Conservation (phyloP, 2,329 filamentous ascomycete genomes). For the Diaporthe aspalathi region DNA sequence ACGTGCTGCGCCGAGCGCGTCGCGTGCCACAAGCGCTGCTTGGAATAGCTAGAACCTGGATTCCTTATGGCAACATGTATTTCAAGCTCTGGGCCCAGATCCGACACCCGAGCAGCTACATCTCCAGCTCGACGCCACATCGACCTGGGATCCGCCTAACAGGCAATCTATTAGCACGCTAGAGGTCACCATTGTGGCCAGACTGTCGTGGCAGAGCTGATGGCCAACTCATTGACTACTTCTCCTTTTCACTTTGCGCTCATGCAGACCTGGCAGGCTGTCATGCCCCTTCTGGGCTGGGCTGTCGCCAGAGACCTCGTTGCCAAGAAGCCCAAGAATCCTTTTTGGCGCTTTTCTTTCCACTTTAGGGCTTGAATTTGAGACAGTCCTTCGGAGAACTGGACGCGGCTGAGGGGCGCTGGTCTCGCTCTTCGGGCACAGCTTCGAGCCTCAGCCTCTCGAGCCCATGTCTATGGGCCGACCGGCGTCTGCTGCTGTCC, state of each 20-base stretch:
- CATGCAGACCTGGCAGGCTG: background rate
- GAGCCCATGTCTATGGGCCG: background rate
- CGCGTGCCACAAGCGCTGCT: background rate
- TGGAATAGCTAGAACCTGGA: background rate
- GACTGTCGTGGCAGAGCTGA: background rate
- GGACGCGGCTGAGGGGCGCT: constrained; percentile 2
- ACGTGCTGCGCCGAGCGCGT: too few species aligned
- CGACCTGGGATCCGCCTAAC: constrained; percentile 18
- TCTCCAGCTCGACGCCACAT: constrained; percentile 25
- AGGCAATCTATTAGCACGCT: constrained; percentile 23
- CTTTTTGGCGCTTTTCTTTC: background rate
- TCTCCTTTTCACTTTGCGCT: constrained; percentile 5
- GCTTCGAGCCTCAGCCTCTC: background rate
- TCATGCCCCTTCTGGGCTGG: background rate
- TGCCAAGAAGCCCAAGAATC: background rate
- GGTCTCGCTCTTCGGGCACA: background rate
- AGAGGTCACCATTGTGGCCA: constrained; percentile 12
- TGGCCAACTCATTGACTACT: background rate
- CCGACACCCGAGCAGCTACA: background rate
- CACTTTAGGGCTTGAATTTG: background rate
- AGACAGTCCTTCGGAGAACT: constrained; percentile 11
- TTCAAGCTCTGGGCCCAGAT: background rate
- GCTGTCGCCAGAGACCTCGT: background rate
- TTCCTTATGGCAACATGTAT: background rate
- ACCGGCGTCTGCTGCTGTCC: background rate